These are phyloP conservation scores for Aureobasidium sp. DNA, from an alignment of 2,329 filamentous ascomycete genomes.

Conservation along the genomic window DNA sequence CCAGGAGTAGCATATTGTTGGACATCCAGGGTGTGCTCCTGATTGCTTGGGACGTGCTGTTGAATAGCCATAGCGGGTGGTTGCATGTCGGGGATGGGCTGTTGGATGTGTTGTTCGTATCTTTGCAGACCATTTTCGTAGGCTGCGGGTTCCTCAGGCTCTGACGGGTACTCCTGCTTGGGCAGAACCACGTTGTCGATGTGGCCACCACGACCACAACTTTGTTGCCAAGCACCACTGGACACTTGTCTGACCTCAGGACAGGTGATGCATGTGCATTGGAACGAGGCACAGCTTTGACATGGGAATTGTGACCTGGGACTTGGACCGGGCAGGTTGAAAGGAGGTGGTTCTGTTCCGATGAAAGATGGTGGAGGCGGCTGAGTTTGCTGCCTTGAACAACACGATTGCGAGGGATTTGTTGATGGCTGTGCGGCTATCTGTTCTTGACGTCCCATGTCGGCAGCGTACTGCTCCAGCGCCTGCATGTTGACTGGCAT, in stretches of 20 bases:
- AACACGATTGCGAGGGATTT: conserved; percentile 14
- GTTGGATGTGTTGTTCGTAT: no score
- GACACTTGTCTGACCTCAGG: conserved; percentile 16
- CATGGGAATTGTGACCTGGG: conserved; percentile 15
- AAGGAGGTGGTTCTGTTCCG: not conserved
- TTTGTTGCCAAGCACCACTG: conserved; percentile 15
- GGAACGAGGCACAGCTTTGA: conserved; percentile 13
- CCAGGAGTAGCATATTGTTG: not conserved
- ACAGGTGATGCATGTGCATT: conserved; percentile 15
- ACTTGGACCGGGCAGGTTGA: not conserved
- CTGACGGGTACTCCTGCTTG: not conserved
- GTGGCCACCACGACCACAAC: conserved; percentile 15
- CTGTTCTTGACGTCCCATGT: not conserved
- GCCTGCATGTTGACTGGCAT: not conserved
- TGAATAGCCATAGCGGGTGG: no score
- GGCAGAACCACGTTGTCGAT: not conserved
- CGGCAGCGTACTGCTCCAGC: not conserved
- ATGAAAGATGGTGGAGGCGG: not conserved
- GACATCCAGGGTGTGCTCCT: not conserved
- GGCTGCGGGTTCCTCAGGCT: not conserved
- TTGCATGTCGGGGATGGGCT: no score
- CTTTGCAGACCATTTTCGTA: not conserved
- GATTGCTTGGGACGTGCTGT: not conserved
- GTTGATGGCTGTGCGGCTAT: conserved; percentile 4
- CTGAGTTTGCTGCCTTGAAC: conserved; percentile 2